These are phyloP conservation scores for Trifolium pratense DNA, from an alignment of 306 rosid genomes.

Conservation along the genomic window DNA sequence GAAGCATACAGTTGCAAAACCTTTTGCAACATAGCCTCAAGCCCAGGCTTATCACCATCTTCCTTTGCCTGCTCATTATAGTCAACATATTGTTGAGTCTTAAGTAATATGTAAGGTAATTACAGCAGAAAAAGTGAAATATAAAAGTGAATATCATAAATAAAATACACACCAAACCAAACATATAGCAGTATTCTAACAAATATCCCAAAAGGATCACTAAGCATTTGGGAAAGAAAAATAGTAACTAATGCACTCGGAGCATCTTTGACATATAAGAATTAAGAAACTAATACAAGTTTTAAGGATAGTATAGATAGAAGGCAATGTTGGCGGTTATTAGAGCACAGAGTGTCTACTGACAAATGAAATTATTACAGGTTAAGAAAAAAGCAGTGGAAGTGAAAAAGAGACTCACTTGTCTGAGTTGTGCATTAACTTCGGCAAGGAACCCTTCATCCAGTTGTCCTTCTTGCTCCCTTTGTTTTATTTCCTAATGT, in stretches of 20 bases:
- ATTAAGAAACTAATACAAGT: constrained; percentile 1
- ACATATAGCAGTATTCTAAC: constrained; percentile 10
- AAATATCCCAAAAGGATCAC: constrained; percentile 18
- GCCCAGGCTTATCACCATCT: constrained; percentile 97
- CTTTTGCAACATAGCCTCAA: constrained; percentile 95
- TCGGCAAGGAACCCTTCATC: constrained; percentile 96
- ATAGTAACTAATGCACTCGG: constrained; percentile 3
- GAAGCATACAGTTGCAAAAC: constrained; percentile 95
- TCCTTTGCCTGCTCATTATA: constrained; percentile 74
- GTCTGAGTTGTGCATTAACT: constrained; percentile 90
- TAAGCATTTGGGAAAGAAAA: constrained; percentile 11
- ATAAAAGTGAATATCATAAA: neutral
- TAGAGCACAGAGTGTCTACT: constrained; percentile 25
- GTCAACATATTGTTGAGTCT: constrained; percentile 37
- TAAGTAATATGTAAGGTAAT: constrained; percentile 9
- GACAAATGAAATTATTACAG: constrained; percentile 31
- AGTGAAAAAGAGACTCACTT: constrained; percentile 57
- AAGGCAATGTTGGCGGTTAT: neutral
- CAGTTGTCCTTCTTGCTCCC: constrained; percentile 84
- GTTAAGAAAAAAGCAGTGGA: constrained; percentile 24
- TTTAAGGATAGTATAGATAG: neutral
- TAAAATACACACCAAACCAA: constrained; percentile 12
- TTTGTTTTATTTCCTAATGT: constrained; percentile 70
- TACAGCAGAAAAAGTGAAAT: constrained; percentile 20
- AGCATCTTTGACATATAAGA: neutral